Conservation (phyloP, 257 asterid species). For the Solanum peruvianum region DNA sequence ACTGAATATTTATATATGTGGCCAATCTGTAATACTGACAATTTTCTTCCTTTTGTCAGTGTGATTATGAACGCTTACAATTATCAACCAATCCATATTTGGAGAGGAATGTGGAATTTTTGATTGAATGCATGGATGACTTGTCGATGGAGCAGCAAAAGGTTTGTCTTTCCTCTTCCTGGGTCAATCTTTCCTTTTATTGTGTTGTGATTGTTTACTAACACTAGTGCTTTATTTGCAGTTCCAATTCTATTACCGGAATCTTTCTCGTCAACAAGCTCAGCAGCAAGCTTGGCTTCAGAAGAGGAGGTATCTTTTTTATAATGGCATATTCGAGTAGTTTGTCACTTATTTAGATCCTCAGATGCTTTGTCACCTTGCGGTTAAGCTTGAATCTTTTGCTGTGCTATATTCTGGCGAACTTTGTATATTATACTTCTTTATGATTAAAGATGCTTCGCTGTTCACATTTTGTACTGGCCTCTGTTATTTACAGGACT, state of each 20-base stretch:
- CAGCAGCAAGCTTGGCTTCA: conserved; percentile 98
- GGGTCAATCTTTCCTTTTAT: neutral
- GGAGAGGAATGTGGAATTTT: conserved; percentile 89
- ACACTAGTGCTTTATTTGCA: conserved; percentile 14
- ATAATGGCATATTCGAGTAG: neutral
- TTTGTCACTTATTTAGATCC: neutral
- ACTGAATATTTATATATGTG: neutral
- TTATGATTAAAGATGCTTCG: neutral
- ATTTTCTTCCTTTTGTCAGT: conserved; percentile 20
- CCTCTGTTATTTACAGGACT: conserved; percentile 33
- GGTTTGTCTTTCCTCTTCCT: conserved; percentile 27
- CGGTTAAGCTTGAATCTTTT: neutral
- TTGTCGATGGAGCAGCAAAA: conserved; percentile 89
- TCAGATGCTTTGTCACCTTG: neutral
- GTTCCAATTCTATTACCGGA: conserved; percentile 91
- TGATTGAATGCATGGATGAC: conserved; percentile 97
- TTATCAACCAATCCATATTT: conserved; percentile 69
- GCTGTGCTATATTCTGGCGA: neutral
- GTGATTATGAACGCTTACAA: conserved; percentile 88
- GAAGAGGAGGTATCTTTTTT: conserved; percentile 62
- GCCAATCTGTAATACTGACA: neutral
- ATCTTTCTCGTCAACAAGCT: conserved; percentile 92
- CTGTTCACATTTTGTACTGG: neutral
- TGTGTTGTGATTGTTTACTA: neutral
- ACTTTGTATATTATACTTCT: neutral